Evolutionary conservation across 2,329 filamentous ascomycete genomes (phyloP).

Genomic region (Cladophialophora chaetospira): DNA sequence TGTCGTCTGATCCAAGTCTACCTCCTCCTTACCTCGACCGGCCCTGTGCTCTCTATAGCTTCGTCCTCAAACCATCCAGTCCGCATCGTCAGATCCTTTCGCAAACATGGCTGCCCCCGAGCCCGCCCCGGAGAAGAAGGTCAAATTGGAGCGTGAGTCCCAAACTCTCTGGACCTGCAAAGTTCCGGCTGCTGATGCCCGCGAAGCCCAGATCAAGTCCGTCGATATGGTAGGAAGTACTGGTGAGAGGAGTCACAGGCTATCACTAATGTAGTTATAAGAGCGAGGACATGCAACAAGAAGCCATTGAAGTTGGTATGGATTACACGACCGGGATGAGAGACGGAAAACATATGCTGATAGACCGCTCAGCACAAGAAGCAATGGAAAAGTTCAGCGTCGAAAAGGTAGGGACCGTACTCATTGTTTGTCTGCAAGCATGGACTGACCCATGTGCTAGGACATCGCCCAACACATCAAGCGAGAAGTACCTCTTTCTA

Average conservation of each 20-base stretch:
- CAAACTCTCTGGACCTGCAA: background rate
- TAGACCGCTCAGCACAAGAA: constrained; percentile 59
- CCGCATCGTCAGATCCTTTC: background rate
- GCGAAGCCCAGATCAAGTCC: constrained; percentile 89
- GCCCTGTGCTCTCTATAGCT: background rate
- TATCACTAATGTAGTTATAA: constrained; percentile 46
- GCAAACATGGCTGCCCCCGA: constrained; percentile 25
- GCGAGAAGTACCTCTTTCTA: constrained; percentile 65
- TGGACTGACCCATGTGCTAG: constrained; percentile 51
- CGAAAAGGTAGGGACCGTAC: constrained; percentile 64
- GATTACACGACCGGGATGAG: background rate
- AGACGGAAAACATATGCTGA: background rate
- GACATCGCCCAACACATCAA: constrained; percentile 97
- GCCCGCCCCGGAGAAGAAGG: constrained; percentile 55
- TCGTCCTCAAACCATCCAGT: background rate
- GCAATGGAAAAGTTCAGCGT: constrained; percentile 72
- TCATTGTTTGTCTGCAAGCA: no score
- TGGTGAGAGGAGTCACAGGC: constrained; percentile 17
- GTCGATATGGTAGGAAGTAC: constrained; percentile 79
- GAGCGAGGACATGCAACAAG: constrained; percentile 96
- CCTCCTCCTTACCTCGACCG: background rate
- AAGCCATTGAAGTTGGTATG: constrained; percentile 94
- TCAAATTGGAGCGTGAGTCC: constrained; percentile 73
- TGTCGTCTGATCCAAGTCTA: background rate
- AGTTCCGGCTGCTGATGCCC: constrained; percentile 16